Base-by-base conservation (phyloP, 2,329 filamentous ascomycete genomes). In the Aspergillus versicolor region DNA sequence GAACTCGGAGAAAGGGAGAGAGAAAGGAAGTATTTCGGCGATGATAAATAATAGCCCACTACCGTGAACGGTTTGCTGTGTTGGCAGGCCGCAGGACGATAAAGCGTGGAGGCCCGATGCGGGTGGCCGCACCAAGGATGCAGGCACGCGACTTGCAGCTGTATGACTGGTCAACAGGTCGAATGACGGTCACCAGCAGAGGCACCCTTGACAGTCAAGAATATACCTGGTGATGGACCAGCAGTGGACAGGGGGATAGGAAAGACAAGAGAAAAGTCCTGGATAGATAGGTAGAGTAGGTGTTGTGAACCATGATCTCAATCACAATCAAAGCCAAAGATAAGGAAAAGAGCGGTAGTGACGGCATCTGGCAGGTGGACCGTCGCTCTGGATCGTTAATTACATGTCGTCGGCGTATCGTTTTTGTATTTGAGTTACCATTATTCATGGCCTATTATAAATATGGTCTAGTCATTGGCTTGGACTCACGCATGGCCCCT, bases 121-220 rank as follows among this genome's bases (percentile, higher is more conserved):
- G 60, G 56, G 62, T 59, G 56, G 48, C 57, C 47, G 57, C 53
- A 38, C 59, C 53, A 58, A 53, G 54, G 61, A 61, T 60, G 63
- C 62, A 63, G 63, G 62, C 61, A 65, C 62, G 54, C 62, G 63
- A 65, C 59, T 61, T 49, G 56, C 51, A 55, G 59, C 54, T 44
- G 22, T 30, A 46, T 17, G n/a, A 50, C 21, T 17, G 17, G 40
- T 22, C 27, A 43, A 30, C 17, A 30, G 17, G 12, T 13, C 30
- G 53, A 19, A 32, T n/a, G n/a, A 37, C 19, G 21, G 40, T 32
- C 50, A 24, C n/a, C 5, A 32, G 27, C 22, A 15, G n/a, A 22
- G 24, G 34, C 12, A 13, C 34, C 11, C 38, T 32, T n/a, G 21
- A 38, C 27, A 15, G 42, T 40, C 13, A 32, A 30, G 21, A 15